Evolutionary conservation across 2,329 filamentous ascomycete genomes (phyloP), one percentile per base, ranked within the genome.

Genomic region (Fusarium coffeatum): DNA sequence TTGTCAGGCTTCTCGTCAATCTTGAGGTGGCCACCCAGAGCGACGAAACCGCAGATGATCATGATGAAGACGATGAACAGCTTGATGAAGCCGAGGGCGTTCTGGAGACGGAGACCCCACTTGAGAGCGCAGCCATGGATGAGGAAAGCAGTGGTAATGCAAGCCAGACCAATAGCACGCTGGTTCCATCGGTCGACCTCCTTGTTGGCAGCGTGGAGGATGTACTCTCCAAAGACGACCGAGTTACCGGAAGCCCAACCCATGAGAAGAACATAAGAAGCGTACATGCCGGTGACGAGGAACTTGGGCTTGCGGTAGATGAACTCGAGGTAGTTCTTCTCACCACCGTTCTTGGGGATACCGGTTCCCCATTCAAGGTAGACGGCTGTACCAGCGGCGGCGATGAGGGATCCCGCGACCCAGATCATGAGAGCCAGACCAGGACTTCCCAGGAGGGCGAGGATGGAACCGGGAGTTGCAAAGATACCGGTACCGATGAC

Each of bases 151-250:
- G 83, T 77, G 0, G 89, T 91, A 73, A 92, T 87, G 76, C 89
- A 90, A 13, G 86, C 89, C n/a, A 92, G 79, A 32, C 89, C 90
- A 20, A 92, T 81, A 45, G 84, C 89, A 41, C 90, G 85, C 79
- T 91, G 88, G 77, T 91, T 91, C 89, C 89, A 92, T 23, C 89
- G 83, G 50, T 81, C 85, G 25, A 90, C 87, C 68, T 91, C 86
- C 23, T 88, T 83, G 15, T 88, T 80, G 13, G 89, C 87, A 11
- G 90, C 90, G 74, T 90, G 84, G 3, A 92, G 83, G 59, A 92
- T 88, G 78, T 92, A 92, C 76, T 91, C 89, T 64, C 89, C 89
- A 68, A 92, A 92, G 41, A 92, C 85, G 67, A 92, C 87, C 1
- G 87, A 90, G 78, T 92, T 92, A 16, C 87, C 87, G 9, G 87